Evolutionary conservation across 2,329 filamentous ascomycete genomes (phyloP), one percentile per base, ranked within the genome.

Genomic region (Apiospora phragmitis): DNA sequence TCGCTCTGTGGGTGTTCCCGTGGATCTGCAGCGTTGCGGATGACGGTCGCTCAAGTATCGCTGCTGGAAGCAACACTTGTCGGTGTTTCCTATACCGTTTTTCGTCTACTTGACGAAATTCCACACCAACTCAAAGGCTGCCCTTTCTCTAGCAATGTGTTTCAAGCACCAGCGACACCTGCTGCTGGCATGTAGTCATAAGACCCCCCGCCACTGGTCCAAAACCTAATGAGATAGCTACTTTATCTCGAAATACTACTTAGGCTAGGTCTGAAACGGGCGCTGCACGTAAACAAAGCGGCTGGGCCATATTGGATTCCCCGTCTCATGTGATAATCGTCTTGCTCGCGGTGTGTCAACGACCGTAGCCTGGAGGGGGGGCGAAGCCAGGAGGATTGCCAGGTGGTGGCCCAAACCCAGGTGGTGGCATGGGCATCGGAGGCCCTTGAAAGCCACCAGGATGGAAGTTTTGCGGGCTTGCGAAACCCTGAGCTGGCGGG

Each of bases 401-500:
- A 26, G 77, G 76, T 9, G 77, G 77, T 38, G 75, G 71, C 5
- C 80, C 82, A 76, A 86, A 87, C 0, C 85, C 85, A 67, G 85
- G 83, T 29, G 86, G 84, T 42, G 83, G 81, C 14, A 70, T 70
- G 71, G 76, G 69, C 62, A 59, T 69, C n/a, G 76, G 76, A 62
- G 78, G 78, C 1, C 85, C 86, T 26, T 82, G 84, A 76, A 83
- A 82, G 70, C 81, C 81, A 55, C 83, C 81, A 3, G 85, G 85
- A 66, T 84, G 80, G 75, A 86, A 87, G 68, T 84, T 83, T 69
- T 88, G 85, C 18, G 88, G 91, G 12, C 91, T 92, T 55, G 91
- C 91, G 77, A 92, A 93, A 1, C 90, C 90, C 67, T 91, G 89
- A 21, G 86, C 89, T 24, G 90, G 90, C 4, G 92, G 92, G n/a